Base-by-base conservation (phyloP, 345 rosid species). In the Syzygium aqueum region DNA sequence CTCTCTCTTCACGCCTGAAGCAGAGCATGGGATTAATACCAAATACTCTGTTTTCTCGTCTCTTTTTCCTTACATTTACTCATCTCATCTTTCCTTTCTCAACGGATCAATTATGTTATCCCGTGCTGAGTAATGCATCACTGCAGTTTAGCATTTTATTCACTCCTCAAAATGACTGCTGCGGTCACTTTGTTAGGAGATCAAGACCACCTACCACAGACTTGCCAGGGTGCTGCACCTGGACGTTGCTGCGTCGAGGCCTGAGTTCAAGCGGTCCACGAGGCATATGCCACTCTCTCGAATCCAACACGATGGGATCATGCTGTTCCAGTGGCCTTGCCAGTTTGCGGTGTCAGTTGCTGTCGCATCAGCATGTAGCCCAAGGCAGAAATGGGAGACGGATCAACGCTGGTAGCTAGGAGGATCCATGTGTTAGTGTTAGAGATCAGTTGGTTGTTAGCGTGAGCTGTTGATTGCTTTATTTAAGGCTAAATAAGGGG, bases 181-280 rank as follows among this genome's bases (percentile, higher is more conserved):
- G n/a, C 94, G 96, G 59, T 5, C 54, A 53, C 30, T 27, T 59
- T 27, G 2, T 27, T 6, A 87, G 85, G 97, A 95, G 80, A 93
- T 95, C 90, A 93, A 93, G 89, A 33, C 93, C 8, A 95, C 97
- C 53, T 94, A 93, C 88, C 52, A 94, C 87, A 88, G 86, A 86
- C 51, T 95, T 51, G 95, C 96, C 13, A 90, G 94, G 67, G 88
- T 88, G 23, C 85, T 92, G 50, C 97, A 95, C 56, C 95, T 94
- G 4, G 97, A 94, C 53, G 94, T 90, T 4, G 90, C 93, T 6
- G 87, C 77, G 37, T 85, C 85, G 77, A 90, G 90, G 5, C 33
- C 54, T 10, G 94, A 93, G 86, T 95, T 95, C 89, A 93, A 92
- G 1, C 57, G 84, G 84, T 94, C 27, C 95, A 93, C 59, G 94